Base-by-base conservation (phyloP, 176 grass and related monocot species). In the maize (Zea mays) region DNA sequence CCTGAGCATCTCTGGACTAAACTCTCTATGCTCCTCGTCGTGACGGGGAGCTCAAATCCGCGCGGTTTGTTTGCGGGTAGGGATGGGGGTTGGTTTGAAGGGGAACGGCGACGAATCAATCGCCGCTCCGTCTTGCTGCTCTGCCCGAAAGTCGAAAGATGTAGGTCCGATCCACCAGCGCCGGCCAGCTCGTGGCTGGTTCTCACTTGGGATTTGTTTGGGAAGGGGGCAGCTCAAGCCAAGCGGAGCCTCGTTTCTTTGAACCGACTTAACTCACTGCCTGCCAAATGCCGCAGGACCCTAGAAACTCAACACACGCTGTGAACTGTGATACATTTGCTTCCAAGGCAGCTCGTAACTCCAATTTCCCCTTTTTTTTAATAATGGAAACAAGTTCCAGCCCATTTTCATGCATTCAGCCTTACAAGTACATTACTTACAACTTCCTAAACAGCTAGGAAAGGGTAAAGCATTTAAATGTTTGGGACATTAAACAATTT, bases 231-330 rank as follows among this genome's bases (percentile, higher is more conserved):
- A 60, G 21, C 15, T 64, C 15, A 63, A n/a, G 21, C 4, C 15
- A 63, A n/a, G 21, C 4, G 19, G 67, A 21, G 48, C 2, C 36
- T 65, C 41, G 12, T 72, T 77, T 58, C 59, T 77, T 37, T 78
- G 47, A 62, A 7, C 68, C 47, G 7, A 40, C 34, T 44, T 3
- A 3, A 13, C 73, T 62, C 43, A 44, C 7, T 4, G 36, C 16
- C 65, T 65, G 5, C n/a, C 15, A 43, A 75, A 81, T 81, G 71
- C 69, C 14, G 2, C 13, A 13, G 51, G 65, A 33, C 37, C 64
- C 33, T 41, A 43, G 10, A 62, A n/a, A 36, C 50, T 51, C 3
- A 17, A 6, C 14, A 17, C 15, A 6, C 5, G n/a, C 16, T n/a
- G 51, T 7, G 51, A 15, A 54, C 16, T n/a, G 51, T 7, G 51